Conservation (phyloP, 23 red algal genomes). For the Gracilariopsis chorda region DNA sequence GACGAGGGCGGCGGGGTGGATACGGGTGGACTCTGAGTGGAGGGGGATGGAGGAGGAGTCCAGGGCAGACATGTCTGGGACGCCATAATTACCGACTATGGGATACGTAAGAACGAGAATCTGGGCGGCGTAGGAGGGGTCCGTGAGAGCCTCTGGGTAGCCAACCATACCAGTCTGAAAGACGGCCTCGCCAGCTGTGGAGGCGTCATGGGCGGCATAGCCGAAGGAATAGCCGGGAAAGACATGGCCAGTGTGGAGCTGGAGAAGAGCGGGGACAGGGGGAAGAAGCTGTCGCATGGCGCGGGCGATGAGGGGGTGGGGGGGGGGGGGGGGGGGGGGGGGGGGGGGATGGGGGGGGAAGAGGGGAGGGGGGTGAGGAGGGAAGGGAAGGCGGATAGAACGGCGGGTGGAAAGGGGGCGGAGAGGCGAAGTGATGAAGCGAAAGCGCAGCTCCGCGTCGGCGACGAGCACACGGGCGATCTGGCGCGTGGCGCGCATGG, state of each 20-base stretch:
- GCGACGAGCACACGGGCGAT: neutral
- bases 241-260: constrained; percentile 34
- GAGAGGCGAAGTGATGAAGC: no score
- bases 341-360: no score
- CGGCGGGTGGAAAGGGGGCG: neutral
- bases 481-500: no score
- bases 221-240: constrained; percentile 86
- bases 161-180: constrained; percentile 99
- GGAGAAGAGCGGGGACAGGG: constrained; percentile 24
- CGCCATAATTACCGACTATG: constrained; percentile 92
- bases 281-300: constrained; percentile 11
- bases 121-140: constrained; percentile 94
- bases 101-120: constrained; percentile 95
- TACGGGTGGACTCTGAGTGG: constrained; percentile 69
- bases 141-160: constrained; percentile 93
- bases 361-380: no score
- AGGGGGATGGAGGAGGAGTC: constrained; percentile 26
- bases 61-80: constrained; percentile 58
- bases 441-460: no score
- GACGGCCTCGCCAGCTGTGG: constrained; percentile 86
- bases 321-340: no score
- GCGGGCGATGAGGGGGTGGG: neutral
- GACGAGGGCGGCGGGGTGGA: constrained; percentile 86
- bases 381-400: neutral
- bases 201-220: neutral